A percentile compares a stretch with the other conserved stretches of the same genome.
phyloP scores from a whole-genome alignment of 2,329 filamentous ascomycete species.

The Diaporthe nobilis region DNA sequence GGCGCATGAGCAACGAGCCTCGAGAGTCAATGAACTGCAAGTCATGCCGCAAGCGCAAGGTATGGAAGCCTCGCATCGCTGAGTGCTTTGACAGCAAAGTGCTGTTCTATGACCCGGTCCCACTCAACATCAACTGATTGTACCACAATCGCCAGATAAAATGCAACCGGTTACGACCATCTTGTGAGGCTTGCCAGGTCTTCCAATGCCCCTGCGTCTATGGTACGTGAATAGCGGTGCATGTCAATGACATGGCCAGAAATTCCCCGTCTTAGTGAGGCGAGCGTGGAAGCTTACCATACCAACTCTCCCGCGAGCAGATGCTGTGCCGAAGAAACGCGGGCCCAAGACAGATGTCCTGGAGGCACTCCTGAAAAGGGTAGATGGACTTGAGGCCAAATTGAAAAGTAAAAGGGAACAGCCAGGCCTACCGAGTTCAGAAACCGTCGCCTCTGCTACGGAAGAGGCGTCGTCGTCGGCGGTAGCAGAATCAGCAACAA shows the following conservation, averaged over 20 bases:
- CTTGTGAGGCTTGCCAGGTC: slow-evolving; percentile 90
- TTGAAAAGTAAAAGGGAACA: slow-evolving; percentile 74
- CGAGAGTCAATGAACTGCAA: slow-evolving; percentile 97
- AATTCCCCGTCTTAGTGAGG: neutral
- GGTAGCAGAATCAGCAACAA: slow-evolving; percentile 43
- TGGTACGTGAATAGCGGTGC: slow-evolving; percentile 66
- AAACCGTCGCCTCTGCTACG: slow-evolving; percentile 46
- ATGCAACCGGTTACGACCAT: slow-evolving; percentile 87
- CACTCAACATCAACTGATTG: slow-evolving; percentile 34
- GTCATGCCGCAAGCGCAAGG: slow-evolving; percentile 93
- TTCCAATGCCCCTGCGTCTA: slow-evolving; percentile 92
- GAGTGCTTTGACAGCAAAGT: neutral
- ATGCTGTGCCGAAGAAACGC: slow-evolving; percentile 90
- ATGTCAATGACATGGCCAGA: neutral
- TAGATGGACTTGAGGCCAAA: slow-evolving; percentile 86
- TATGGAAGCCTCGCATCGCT: slow-evolving; percentile 54
- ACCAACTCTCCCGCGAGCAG: slow-evolving; percentile 56
- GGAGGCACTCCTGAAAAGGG: slow-evolving; percentile 85
- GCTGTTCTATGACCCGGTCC: neutral
- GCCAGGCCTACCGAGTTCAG: slow-evolving; percentile 45
- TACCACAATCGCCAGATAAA: slow-evolving; percentile 76
- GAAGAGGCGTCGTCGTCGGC: slow-evolving; percentile 44
- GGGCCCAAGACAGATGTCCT: slow-evolving; percentile 92
- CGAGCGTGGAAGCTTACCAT: slow-evolving; percentile 34
- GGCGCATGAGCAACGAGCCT: slow-evolving; percentile 80